Evolutionary conservation across 2,329 filamentous ascomycete genomes (phyloP), one percentile per base, ranked within the genome.

Genomic region (Chaetomiaceae sp.): DNA sequence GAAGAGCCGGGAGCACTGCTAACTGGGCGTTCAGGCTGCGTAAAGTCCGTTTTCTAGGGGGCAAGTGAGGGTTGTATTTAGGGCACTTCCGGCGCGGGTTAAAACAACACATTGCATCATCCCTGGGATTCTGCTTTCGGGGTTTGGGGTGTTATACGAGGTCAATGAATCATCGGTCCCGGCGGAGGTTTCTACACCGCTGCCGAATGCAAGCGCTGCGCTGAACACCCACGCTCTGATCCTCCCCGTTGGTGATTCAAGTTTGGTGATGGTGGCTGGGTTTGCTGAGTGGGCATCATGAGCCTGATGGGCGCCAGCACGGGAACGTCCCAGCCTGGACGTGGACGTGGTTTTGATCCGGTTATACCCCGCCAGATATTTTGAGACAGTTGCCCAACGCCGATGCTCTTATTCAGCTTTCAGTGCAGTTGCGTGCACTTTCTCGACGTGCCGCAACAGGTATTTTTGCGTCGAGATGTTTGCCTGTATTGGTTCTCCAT

Each of bases 21-120:
- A 49, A 59, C 56, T 42, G 20, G 41, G 34, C 30, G n/a, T 44
- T 18, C 40, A 55, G 54, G 54, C 51, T 47, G 51, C 54, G 51
- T 58, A 58, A 47, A 54, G 51, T 49, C n/a, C 38, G 44, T 47
- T 55, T 45, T 54, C 9, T 43, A 41, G 40, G 48, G 48, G 45
- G 51, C 45, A 52, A 52, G 57, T 53, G 48, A 55, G 42, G 55
- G 54, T 49, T 56, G 48, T 58, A 55, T 56, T 51, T 57, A 53
- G 45, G 58, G 54, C 46, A 58, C 54, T 52, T 54, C 53, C 53
- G 56, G 57, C 57, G 56, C 55, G 56, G 56, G 50, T 53, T 51
- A 49, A 51, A 57, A 56, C 54, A 43, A 55, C 49, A 50, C 52
- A 52, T 49, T 56, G 55, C 55, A 58, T 57, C 52, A 54, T 57